Base-by-base conservation (phyloP, 768 basidiomycete species). In the Kwoniella heveanensis region DNA sequence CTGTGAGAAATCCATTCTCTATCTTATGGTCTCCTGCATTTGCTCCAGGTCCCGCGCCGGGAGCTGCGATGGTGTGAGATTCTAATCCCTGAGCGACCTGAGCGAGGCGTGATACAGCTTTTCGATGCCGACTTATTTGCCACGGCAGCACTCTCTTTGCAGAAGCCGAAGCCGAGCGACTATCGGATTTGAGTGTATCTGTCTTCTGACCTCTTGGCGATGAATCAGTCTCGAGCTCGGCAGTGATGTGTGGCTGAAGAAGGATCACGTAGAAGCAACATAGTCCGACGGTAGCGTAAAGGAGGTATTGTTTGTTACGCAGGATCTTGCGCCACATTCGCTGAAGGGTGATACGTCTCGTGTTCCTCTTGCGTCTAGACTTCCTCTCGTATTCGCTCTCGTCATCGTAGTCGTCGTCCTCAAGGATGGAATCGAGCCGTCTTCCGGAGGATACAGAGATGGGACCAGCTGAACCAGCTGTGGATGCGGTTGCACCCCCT, bases 1-100 rank as follows among this genome's bases (percentile, higher is more conserved):
- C 77, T 48, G 71, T 57, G 24, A 80, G 68, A 13, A 76, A 58
- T 15, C 79, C 79, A 37, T 71, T 57, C 9, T 56, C 48, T 8
- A 77, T 56, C 13, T 17, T 27, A 53, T 75, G 73, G 17, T 44
- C 19, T 19, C 39, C 17, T 10, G 39, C 3, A 19, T 44, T 44
- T 8, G 39, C 9, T 17, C 39, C 39, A 9, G 6, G 3, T 7
- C 39, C 15, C 6, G 15, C 8, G 39, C 10, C 15, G 6, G 39
- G 19, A 7, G 39, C 39, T 19, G 17, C 8, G 39, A 19, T 44
- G 39, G 39, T 10, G 39, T 44, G 39, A 10, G 8, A 17, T 17
- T 3, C 10, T 3, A 17, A 3, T 44, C 15, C 39, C 17, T 44
- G 39, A 10, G 6, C 39, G 3, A 17, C 39, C 19, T 44, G 39